Percentiles rank a stretch among this genome's conserved stretches.
Evolutionary conservation across 495 filamentous ascomycete genomes (phyloP).

Genomic region (Podospora sp.): DNA sequence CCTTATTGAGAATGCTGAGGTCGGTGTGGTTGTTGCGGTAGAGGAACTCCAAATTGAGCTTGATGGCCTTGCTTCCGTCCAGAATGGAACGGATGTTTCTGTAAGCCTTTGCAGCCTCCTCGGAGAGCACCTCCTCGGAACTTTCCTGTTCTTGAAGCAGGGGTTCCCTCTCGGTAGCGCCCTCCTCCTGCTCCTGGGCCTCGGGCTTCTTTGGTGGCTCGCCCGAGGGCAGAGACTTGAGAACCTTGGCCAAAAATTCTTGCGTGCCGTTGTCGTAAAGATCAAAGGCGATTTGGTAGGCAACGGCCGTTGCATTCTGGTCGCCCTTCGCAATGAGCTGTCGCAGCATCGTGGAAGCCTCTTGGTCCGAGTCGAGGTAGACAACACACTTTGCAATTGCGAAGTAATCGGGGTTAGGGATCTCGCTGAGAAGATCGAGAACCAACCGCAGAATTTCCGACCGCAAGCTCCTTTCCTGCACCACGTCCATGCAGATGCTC

Average conservation of each 20-base stretch:
- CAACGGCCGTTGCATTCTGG: constrained; percentile 73
- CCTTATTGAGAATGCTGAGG: constrained; percentile 86
- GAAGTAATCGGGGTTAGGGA: constrained; percentile 92
- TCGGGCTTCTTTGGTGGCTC: constrained; percentile 57
- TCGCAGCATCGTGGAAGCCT: constrained; percentile 84
- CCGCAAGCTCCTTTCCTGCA: constrained; percentile 88
- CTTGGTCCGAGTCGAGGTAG: constrained; percentile 87
- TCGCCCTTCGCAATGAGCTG: constrained; percentile 82
- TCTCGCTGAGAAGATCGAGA: constrained; percentile 83
- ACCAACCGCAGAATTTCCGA: constrained; percentile 81
- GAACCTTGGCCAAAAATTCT: constrained; percentile 90
- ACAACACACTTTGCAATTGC: constrained; percentile 98
- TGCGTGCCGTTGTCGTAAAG: constrained; percentile 98
- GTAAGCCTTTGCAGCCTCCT: constrained; percentile 62
- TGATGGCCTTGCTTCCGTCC: constrained; percentile 86
- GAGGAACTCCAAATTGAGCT: constrained; percentile 92
- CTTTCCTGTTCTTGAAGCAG: constrained; percentile 43
- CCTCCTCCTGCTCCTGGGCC: constrained; percentile 53
- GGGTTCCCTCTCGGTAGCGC: constrained; percentile 49
- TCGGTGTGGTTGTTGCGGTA: constrained; percentile 89
- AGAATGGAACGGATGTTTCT: constrained; percentile 83
- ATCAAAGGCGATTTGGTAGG: constrained; percentile 97
- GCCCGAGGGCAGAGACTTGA: constrained; percentile 69
- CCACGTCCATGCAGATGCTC: constrained; percentile 95
- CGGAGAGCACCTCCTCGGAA: constrained; percentile 43